Evolutionary conservation across 2,329 filamentous ascomycete genomes (phyloP), one percentile per base, ranked within the genome.

Genomic region (Thelonectria discophora): DNA sequence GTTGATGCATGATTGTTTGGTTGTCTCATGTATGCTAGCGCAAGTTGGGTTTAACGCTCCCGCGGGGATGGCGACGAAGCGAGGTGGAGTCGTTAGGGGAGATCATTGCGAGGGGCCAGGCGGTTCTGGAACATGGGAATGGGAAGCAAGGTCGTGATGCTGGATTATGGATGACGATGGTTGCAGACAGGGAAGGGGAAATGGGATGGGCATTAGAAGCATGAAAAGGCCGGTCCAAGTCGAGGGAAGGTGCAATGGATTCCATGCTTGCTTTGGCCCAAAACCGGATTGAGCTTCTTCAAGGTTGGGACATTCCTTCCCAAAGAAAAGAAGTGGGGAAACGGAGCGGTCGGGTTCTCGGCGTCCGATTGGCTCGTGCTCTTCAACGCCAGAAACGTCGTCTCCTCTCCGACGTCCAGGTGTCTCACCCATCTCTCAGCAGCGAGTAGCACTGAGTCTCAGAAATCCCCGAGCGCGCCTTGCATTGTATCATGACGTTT

Each of bases 1-100:
- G 53, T 49, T 56, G 43, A 57, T 57, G 54, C 54, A 48, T 50
- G 45, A 47, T 50, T 48, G 45, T 50, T 57, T 30, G 46, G 21
- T 18, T 43, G 54, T 57, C 9, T 39, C 27, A 24, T 37, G 45
- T 47, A 27, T 49, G 46, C 46, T 57, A 57, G 18, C 46, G 43
- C 46, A 9, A 21, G 54, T 57, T 57, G 45, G 54, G 45, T 49
- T 43, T 50, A 57, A 57, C 45, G 46, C 54, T 57, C 54, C 45
- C 46, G 45, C 46, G 54, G 34, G 34, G 27, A 55, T 17, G 30
- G 53, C 53, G 43, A 55, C 53, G 37, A 40, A 48, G 54, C 52
- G 42, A 55, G 45, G 46, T 55, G 53, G 45, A 43, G 49, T 40
- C 21, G 40, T 42, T 17, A 10, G 7, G 21, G 51, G 40, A 17